Conservation (phyloP, 371 early-diverging fungal species). For the Rhizopus microsporus region DNA sequence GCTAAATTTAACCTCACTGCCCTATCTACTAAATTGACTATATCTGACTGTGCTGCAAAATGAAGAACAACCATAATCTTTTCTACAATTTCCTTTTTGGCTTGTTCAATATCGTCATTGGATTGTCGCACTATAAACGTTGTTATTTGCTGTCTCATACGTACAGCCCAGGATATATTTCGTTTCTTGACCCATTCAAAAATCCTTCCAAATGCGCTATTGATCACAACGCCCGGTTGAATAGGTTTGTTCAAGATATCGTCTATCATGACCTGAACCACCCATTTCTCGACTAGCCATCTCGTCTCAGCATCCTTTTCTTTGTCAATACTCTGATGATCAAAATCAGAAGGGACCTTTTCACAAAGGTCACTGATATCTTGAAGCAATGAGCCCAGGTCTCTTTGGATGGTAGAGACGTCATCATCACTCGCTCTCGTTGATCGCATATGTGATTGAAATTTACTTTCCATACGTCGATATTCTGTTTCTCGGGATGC, state of each 20-base stretch:
- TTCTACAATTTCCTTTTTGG: slow-evolving; percentile 15
- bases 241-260: slow-evolving; percentile 28
- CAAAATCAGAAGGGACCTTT: not conserved
- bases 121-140: slow-evolving; percentile 32
- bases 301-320: not conserved
- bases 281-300: slow-evolving; percentile 24
- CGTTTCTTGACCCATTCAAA: slow-evolving; percentile 32
- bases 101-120: slow-evolving; percentile 19
- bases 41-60: not conserved
- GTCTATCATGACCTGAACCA: slow-evolving; percentile 25
- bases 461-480: slow-evolving; percentile 38
- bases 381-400: slow-evolving; percentile 23
- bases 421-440: slow-evolving; percentile 42
- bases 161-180: slow-evolving; percentile 35
- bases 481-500: slow-evolving; percentile 31
- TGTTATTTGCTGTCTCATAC: slow-evolving; percentile 40
- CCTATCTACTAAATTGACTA: slow-evolving; percentile 15
- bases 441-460: slow-evolving; percentile 32
- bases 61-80: slow-evolving; percentile 7
- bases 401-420: slow-evolving; percentile 30
- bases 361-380: slow-evolving; percentile 18
- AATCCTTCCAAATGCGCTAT: slow-evolving; percentile 29
- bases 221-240: slow-evolving; percentile 36
- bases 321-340: not conserved
- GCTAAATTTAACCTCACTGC: slow-evolving; percentile 27